These are phyloP conservation scores for Eucalyptus sideroxylon DNA, from an alignment of 345 rosid genomes.

Conservation along the genomic window DNA sequence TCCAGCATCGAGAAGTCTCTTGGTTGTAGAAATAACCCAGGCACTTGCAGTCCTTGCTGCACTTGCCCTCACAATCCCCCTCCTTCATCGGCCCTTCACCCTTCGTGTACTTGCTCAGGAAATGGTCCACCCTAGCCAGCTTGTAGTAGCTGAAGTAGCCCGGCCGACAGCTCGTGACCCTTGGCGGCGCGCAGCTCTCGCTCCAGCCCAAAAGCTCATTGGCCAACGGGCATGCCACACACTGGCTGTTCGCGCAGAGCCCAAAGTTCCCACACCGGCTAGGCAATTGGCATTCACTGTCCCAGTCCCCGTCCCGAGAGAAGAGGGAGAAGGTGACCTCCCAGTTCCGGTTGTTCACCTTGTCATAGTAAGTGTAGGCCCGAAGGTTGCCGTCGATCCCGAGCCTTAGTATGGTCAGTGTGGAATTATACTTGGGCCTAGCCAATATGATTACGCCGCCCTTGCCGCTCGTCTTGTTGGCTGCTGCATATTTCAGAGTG, in stretches of 20 bases:
- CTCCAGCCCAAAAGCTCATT: conserved; percentile 31
- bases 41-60: conserved; percentile 21
- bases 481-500: background rate
- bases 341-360: conserved; percentile 14
- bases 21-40: conserved; percentile 9
- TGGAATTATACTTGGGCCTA: conserved; percentile 29
- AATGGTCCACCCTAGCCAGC: conserved; percentile 40
- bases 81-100: conserved; percentile 18
- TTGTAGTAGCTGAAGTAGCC: conserved; percentile 21
- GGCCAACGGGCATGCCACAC: conserved; percentile 41
- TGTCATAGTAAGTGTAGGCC: conserved; percentile 21
- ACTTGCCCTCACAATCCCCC: conserved; percentile 36
- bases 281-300: conserved; percentile 27
- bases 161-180: conserved; percentile 6
- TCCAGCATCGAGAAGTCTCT: conserved; percentile 6
- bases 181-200: conserved; percentile 10
- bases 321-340: conserved; percentile 30
- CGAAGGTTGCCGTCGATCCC: conserved; percentile 40
- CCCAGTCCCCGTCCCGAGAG: background rate
- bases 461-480: background rate
- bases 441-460: background rate
- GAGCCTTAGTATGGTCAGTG: conserved; percentile 22
- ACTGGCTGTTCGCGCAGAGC: conserved; percentile 30
- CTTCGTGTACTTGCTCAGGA: conserved; percentile 15
- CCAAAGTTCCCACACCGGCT: conserved; percentile 46